These are phyloP conservation scores for Cryptosporidium ryanae DNA, from an alignment of 169 alveolate genomes.

Conservation along the genomic window DNA sequence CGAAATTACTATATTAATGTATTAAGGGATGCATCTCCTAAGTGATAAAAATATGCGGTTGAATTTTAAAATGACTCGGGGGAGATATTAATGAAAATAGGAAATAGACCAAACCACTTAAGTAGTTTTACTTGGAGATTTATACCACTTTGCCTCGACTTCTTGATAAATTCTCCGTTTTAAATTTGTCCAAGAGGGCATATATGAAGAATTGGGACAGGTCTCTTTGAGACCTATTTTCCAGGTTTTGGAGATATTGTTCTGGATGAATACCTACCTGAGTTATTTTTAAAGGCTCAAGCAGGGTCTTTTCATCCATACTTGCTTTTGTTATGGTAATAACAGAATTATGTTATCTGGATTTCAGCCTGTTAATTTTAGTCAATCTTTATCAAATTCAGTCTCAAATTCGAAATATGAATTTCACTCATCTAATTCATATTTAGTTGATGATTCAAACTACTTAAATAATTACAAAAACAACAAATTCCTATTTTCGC, in stretches of 20 bases:
- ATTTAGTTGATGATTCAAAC: too few species aligned
- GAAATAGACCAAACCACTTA: background rate
- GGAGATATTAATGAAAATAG: conserved; percentile 52
- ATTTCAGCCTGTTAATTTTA: too few species aligned
- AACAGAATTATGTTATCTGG: too few species aligned
- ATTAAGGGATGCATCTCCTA: conserved; percentile 60
- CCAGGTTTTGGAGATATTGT: background rate
- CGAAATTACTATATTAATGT: conserved; percentile 43
- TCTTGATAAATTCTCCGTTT: conserved; percentile 3
- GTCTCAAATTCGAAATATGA: too few species aligned
- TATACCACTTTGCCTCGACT: conserved; percentile 12
- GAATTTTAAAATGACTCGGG: conserved; percentile 24
- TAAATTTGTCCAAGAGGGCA: conserved; percentile 67
- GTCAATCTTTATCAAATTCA: too few species aligned
- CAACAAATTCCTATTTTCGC: background rate
- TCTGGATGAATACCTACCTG: too few species aligned
- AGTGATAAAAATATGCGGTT: conserved; percentile 51
- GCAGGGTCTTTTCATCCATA: too few species aligned
- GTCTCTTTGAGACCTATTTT: conserved; percentile 60
- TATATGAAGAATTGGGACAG: conserved; percentile 34
- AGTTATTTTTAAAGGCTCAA: too few species aligned
- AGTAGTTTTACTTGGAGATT: too few species aligned
- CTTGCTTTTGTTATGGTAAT: too few species aligned
- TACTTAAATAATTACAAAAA: background rate
- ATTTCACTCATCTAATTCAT: too few species aligned